Conservation (phyloP, 148 eudicot genomes). For the Silene conica region DNA sequence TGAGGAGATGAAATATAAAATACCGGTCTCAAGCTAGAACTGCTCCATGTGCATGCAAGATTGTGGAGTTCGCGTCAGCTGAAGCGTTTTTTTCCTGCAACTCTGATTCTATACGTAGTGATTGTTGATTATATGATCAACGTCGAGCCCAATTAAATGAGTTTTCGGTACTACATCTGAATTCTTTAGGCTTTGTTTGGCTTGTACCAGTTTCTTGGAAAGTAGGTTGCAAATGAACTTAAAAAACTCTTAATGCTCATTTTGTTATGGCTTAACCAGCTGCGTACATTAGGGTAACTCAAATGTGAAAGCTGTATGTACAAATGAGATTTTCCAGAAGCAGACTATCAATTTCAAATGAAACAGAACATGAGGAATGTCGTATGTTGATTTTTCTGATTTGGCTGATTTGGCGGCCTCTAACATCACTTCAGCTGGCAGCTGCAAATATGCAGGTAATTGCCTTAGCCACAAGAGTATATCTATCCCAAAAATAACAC, state of each 20-base stretch:
- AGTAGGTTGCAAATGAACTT: too few relatives aligned
- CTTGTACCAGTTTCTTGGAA: too few relatives aligned
- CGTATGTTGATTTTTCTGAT: constrained; percentile 96
- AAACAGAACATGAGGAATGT: too few relatives aligned
- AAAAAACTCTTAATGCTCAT: neutral
- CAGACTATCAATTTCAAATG: too few relatives aligned
- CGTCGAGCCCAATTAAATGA: constrained; percentile 35
- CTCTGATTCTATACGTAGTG: constrained; percentile 25
- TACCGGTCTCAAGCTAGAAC: too few relatives aligned
- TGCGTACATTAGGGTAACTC: constrained; percentile 16
- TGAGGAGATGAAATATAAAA: too few relatives aligned
- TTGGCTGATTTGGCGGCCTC: constrained; percentile 93
- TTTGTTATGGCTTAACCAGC: neutral
- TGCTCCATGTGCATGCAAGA: constrained; percentile 15
- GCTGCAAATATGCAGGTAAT: constrained; percentile 68
- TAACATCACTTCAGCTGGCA: constrained; percentile 60
- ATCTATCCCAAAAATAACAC: too few relatives aligned
- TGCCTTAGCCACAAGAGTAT: neutral
- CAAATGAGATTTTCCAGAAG: constrained; percentile 37
- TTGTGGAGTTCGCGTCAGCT: constrained; percentile 18
- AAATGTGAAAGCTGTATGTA: constrained; percentile 21
- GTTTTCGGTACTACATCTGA: constrained; percentile 30
- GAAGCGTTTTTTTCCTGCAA: constrained; percentile 21
- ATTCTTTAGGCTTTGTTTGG: neutral
- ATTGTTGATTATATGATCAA: constrained; percentile 59